Base-by-base conservation (phyloP, 768 basidiomycete species). In the Leccinum longicurvipes region DNA sequence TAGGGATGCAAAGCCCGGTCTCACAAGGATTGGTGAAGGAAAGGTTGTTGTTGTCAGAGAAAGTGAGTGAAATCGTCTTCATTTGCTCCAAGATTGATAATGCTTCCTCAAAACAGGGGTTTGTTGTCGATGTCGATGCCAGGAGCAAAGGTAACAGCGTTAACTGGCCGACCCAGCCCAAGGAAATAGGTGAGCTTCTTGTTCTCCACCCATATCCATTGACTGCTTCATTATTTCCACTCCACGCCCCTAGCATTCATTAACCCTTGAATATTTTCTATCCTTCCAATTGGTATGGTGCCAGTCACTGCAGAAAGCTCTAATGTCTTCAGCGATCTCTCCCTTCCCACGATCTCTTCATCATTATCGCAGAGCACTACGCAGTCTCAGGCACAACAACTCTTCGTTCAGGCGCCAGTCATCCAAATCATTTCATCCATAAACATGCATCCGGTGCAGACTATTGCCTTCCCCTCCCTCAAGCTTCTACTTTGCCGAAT, bases 21-120 rank as follows among this genome's bases (percentile, higher is more conserved):
- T 84, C 9, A 73, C 83, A 2, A 76, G 76, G 14, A 71, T 87
- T 25, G 74, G 73, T 31, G 83, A 86, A 7, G 76, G 75, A 0
- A 89, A 94, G 62, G 80, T 82, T 9, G 71, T 94, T 4, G 80
- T 93, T 32, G 79, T 83, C 2, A 91, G 86, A 72, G 93, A 95
- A 53, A 83, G 93, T 95, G 60, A 67, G 86, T 78, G 24, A 2
- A n/a, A 19, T 17, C 11, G 2, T 17, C 27, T 50, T 39, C 29
- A 3, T 47, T 25, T 9, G 21, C 34, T 46, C 14, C 36, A 10
- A 64, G 29, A 50, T 49, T 41, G 25, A 60, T 21, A 17, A 17
- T 8, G 25, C 28, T 23, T 34, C 25, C 44, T 6, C 58, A 93
- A 91, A 83, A 58, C 80, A 86, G 53, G 91, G 87, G 1, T 67